Evolutionary conservation across 2,329 filamentous ascomycete species (phyloP), one percentile per base, ranked within the genome.

Genomic region (Alternaria brassicicola): DNA sequence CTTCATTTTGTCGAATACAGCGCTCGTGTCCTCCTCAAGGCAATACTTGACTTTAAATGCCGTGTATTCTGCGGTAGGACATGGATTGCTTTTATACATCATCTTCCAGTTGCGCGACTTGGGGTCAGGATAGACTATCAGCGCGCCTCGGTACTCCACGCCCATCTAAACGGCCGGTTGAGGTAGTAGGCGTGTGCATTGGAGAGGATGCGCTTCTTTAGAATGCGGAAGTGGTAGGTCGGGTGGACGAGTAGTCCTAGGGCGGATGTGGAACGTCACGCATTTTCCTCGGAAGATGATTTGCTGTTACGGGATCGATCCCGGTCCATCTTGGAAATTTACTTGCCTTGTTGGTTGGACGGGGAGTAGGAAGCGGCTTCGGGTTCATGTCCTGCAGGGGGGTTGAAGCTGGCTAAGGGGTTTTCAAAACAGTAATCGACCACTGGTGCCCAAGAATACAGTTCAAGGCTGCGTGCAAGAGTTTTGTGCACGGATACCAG

Each of bases 381-480:
- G 42, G 28, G n/a, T 3, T 45, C 26, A 31, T 30, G n/a, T 31
- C 8, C 8, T 30, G 6, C 19, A 21, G 10, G 12, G 12, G 28
- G 4, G 19, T 4, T 31, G 42, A 31, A 31, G 26, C 17, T 46
- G 12, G 28, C 42, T 21, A 13, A 19, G 12, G 4, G 8, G n/a
- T 1, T 10, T 3, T 19, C n/a, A 2, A 2, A 1, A 36, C n/a
- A 19, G 35, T 10, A 10, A 19, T 19, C 2, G 1, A 36, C 1
- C 7, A 36, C n/a, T 2, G 3, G 35, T 36, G 7, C 0, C n/a
- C 6, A 1, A 19, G 19, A 17, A 17, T 4, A 19, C 19, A 19
- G n/a, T 19, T 10, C 7, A 36, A 19, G n/a, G n/a, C 7, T 36
- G 1, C 9, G 35, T 19, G 10, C n/a, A 19, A 19, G 35, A 17